phyloP scores from a whole-genome alignment of 331 rosid genomes.

The Quercus tomentella region DNA sequence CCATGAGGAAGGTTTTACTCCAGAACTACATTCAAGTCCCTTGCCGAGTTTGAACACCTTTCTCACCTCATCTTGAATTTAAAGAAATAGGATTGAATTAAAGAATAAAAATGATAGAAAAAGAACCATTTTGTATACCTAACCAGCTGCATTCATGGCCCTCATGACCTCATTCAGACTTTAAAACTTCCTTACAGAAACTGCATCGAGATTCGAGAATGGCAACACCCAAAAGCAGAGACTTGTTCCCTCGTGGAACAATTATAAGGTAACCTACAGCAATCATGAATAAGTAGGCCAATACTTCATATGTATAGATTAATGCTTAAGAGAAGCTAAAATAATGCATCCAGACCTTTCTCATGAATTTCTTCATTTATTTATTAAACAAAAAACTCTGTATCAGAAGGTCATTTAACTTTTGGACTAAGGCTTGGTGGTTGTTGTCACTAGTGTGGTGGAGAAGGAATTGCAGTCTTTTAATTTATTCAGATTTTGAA shows the following conservation, averaged over 20 bases:
- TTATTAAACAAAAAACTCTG: not conserved
- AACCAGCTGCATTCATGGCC: conserved; percentile 83
- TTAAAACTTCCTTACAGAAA: conserved; percentile 65
- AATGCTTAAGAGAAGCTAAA: not conserved
- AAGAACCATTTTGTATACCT: conserved; percentile 52
- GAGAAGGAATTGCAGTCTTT: not conserved
- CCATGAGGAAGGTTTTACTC: conserved; percentile 8
- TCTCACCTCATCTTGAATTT: conserved; percentile 1
- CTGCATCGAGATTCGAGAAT: conserved; percentile 80
- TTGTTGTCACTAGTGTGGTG: not conserved
- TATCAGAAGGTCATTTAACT: not conserved
- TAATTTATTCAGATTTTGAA: not conserved
- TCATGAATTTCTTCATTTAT: not conserved
- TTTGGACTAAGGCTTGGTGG: not conserved
- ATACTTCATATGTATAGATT: not conserved
- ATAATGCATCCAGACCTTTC: not conserved
- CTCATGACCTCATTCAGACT: conserved; percentile 83
- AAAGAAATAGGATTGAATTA: not conserved
- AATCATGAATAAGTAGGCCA: not conserved
- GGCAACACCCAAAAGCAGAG: conserved; percentile 95
- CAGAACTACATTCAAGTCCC: not conserved
- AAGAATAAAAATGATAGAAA: not conserved
- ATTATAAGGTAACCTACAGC: conserved; percentile 76
- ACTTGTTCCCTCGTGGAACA: conserved; percentile 89
- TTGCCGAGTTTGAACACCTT: not conserved